Conservation (phyloP, 441 rosid species). For the Eugenia klotzschiana region DNA sequence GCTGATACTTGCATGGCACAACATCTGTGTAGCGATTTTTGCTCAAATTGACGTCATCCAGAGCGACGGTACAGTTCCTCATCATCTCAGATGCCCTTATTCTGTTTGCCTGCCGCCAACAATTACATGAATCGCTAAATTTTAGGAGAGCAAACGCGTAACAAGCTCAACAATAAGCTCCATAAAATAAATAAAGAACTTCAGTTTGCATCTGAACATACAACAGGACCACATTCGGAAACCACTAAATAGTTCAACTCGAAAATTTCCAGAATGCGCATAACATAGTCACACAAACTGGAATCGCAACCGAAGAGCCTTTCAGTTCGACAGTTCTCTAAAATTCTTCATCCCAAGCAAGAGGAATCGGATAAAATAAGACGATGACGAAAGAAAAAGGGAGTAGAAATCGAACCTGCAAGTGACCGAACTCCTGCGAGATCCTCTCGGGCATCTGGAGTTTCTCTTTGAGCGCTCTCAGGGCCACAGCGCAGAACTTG, state of each 20-base stretch:
- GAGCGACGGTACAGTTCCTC: constrained; percentile 41
- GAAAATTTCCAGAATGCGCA: neutral
- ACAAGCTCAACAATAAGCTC: neutral
- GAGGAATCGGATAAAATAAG: neutral
- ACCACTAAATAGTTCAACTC: neutral
- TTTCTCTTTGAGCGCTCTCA: constrained; percentile 26
- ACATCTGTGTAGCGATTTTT: constrained; percentile 67
- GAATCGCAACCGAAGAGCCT: neutral
- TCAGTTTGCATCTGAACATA: neutral
- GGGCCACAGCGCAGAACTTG: constrained; percentile 47
- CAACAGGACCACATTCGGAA: neutral
- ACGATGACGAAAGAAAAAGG: neutral
- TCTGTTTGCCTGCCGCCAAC: constrained; percentile 27
- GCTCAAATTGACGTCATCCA: constrained; percentile 32
- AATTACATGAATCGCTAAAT: neutral
- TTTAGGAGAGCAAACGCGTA: neutral
- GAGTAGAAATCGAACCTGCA: constrained; percentile 30
- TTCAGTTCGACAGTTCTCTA: neutral
- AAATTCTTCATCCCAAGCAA: neutral
- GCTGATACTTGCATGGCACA: constrained; percentile 41
- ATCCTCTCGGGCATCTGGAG: constrained; percentile 23
- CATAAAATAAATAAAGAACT: neutral
- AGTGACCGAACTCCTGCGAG: constrained; percentile 31
- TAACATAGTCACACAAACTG: neutral
- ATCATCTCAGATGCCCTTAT: constrained; percentile 33